Conservation (phyloP, 2,329 filamentous ascomycete species). For the Neofusicoccum ribis region DNA sequence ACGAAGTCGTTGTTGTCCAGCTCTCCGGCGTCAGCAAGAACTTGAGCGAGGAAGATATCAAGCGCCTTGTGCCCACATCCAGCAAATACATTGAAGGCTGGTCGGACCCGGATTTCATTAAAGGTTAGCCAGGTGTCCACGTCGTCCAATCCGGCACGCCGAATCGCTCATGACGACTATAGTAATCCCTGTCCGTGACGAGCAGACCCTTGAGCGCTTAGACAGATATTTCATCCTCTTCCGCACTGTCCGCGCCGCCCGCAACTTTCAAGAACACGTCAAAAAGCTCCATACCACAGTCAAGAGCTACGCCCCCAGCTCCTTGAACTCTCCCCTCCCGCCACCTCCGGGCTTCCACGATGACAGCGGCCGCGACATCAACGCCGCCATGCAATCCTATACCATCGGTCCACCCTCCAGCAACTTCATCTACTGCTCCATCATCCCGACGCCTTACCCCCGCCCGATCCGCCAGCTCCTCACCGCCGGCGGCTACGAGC, state of each 20-base stretch:
- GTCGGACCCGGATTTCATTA: constrained; percentile 59
- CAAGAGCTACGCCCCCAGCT: constrained; percentile 44
- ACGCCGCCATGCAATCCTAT: not conserved
- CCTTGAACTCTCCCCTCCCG: constrained; percentile 44
- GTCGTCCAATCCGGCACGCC: too few species aligned
- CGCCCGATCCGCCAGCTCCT: constrained; percentile 21
- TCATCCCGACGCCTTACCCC: constrained; percentile 23
- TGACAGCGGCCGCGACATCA: constrained; percentile 42
- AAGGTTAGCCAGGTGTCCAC: constrained; percentile 42
- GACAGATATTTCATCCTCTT: constrained; percentile 73
- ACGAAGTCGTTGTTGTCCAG: constrained; percentile 23
- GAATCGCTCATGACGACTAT: constrained; percentile 8
- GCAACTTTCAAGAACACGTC: constrained; percentile 60
- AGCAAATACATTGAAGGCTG: constrained; percentile 66
- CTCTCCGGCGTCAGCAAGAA: constrained; percentile 51
- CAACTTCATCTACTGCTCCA: constrained; percentile 28
- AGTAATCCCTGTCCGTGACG: constrained; percentile 66
- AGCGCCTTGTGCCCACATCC: constrained; percentile 61
- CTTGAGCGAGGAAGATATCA: constrained; percentile 69
- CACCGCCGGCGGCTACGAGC: constrained; percentile 10
- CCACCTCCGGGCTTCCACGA: constrained; percentile 45
- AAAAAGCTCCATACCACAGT: constrained; percentile 53
- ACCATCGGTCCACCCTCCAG: constrained; percentile 19
- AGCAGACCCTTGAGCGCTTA: constrained; percentile 61
- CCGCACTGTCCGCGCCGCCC: constrained; percentile 58